These are phyloP conservation scores for Rhizophlyctis rosea DNA, from an alignment of 192 early-diverging fungal genomes.

Conservation along the genomic window DNA sequence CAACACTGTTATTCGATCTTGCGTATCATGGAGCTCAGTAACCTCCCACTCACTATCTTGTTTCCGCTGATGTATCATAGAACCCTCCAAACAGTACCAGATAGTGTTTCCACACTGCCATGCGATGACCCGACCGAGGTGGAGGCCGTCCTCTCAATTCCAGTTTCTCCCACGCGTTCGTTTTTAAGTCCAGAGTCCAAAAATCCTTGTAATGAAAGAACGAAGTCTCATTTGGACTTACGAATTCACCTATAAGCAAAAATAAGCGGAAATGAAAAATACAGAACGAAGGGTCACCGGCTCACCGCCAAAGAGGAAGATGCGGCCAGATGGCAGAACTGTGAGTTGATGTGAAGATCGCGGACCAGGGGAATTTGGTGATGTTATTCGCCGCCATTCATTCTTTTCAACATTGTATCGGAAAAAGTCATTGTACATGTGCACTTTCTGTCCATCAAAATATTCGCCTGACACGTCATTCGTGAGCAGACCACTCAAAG, in stretches of 20 bases:
- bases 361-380: slow-evolving; percentile 64
- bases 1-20: background rate
- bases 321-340: slow-evolving; percentile 53
- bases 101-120: slow-evolving; percentile 30
- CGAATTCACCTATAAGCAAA: slow-evolving; percentile 48
- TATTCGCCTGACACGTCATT: slow-evolving; percentile 58
- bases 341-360: slow-evolving; percentile 67
- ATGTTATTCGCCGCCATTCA: slow-evolving; percentile 64
- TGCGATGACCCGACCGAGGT: slow-evolving; percentile 27
- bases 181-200: slow-evolving; percentile 68
- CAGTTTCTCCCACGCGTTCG: slow-evolving; percentile 65
- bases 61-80: slow-evolving; percentile 33
- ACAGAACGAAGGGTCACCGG: background rate
- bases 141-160: slow-evolving; percentile 43
- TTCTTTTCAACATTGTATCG: slow-evolving; percentile 68
- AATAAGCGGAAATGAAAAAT: background rate
- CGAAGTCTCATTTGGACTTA: slow-evolving; percentile 58
- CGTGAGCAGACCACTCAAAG: too few species aligned
- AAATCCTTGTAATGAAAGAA: slow-evolving; percentile 74
- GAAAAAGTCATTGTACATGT: slow-evolving; percentile 68
- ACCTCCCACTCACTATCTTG: slow-evolving; percentile 32
- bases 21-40: background rate
- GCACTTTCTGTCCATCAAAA: slow-evolving; percentile 56
- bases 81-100: slow-evolving; percentile 62
- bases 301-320: slow-evolving; percentile 64